phyloP scores from a whole-genome alignment of 1,284 basidiomycete genomes.

The Vanrija pseudolonga region DNA sequence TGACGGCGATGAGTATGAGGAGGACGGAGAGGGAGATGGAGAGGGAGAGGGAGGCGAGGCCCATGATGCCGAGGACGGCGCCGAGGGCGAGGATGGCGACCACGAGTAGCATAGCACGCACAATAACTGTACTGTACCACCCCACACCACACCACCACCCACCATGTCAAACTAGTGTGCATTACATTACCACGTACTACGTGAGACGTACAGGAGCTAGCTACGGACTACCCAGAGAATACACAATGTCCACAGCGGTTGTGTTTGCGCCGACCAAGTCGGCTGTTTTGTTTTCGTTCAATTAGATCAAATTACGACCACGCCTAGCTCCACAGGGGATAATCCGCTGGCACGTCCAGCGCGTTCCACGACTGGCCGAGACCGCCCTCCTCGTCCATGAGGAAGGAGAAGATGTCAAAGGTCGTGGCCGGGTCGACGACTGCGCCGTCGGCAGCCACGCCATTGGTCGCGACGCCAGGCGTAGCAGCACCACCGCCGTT shows the following conservation, averaged over 20 bases:
- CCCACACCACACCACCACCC: too few relatives aligned
- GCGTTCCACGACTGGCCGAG: conserved; percentile 29
- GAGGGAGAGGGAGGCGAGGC: neutral
- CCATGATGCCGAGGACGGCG: neutral
- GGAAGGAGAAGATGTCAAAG: conserved; percentile 45
- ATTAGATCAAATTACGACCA: too few relatives aligned
- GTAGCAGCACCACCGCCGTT: neutral
- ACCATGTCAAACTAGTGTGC: too few relatives aligned
- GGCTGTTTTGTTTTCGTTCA: neutral
- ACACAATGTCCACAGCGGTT: too few relatives aligned
- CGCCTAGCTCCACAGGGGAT: conserved; percentile 37
- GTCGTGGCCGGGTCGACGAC: conserved; percentile 9
- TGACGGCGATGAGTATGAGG: neutral
- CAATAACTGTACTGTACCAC: too few relatives aligned
- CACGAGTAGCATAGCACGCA: neutral
- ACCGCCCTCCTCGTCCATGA: conserved; percentile 46
- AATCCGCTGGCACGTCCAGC: conserved; percentile 40
- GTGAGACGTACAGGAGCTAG: too few relatives aligned
- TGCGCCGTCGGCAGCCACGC: neutral
- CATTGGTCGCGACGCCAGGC: neutral
- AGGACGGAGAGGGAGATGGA: neutral
- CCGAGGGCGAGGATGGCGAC: too few relatives aligned
- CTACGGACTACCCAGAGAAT: too few relatives aligned
- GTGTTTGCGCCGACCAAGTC: too few relatives aligned
- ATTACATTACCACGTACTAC: too few relatives aligned